phyloP scores from a whole-genome alignment of 345 rosid species.

The Linum tenue region DNA sequence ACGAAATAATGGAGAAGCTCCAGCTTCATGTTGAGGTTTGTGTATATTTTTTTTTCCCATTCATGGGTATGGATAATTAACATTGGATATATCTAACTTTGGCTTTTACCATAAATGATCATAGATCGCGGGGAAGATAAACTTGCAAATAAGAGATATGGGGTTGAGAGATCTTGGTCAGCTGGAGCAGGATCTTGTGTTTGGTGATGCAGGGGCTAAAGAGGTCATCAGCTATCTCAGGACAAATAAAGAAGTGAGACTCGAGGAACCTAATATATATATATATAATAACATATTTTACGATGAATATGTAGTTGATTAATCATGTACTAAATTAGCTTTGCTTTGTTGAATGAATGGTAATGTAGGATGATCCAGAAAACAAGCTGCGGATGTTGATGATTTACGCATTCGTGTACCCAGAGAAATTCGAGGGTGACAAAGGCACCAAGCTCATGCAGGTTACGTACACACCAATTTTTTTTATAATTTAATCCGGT shows the following conservation, averaged over 20 bases:
- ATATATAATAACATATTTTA: neutral
- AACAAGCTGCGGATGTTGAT: constrained; percentile 84
- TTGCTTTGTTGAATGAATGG: neutral
- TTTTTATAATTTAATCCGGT: neutral
- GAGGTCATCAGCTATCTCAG: constrained; percentile 78
- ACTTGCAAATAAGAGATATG: constrained; percentile 49
- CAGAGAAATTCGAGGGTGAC: constrained; percentile 93
- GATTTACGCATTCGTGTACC: constrained; percentile 74
- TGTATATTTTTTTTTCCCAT: constrained; percentile 11
- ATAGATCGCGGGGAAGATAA: constrained; percentile 82
- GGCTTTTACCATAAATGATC: no score
- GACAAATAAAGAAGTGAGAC: constrained; percentile 46
- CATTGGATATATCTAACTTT: constrained; percentile 4
- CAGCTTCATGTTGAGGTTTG: constrained; percentile 91
- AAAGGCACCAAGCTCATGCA: constrained; percentile 81
- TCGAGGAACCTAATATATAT: neutral
- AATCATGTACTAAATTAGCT: neutral
- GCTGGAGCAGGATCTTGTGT: constrained; percentile 96
- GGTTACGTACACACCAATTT: constrained; percentile 28
- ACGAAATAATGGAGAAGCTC: constrained; percentile 73
- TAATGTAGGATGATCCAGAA: constrained; percentile 59
- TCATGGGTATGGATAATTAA: no score
- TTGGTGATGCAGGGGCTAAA: constrained; percentile 89
- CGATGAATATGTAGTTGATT: neutral
- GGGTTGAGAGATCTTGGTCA: constrained; percentile 86